These are phyloP conservation scores for Fragaria ananassa DNA, from an alignment of 306 rosid genomes.

Conservation along the genomic window DNA sequence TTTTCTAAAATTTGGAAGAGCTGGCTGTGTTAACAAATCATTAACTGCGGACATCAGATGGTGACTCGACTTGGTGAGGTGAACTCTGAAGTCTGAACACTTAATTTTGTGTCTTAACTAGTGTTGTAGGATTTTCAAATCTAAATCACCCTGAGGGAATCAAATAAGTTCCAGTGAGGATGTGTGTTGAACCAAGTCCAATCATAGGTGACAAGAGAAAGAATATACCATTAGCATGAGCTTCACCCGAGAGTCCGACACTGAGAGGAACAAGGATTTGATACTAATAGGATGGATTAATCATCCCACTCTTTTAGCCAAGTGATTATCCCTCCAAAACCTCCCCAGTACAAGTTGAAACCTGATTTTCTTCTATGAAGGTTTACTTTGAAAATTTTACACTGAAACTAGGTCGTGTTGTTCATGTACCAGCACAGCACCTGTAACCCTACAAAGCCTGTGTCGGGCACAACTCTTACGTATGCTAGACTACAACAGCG, in stretches of 20 bases:
- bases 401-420: background rate
- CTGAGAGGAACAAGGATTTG: background rate
- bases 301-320: background rate
- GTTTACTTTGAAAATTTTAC: background rate
- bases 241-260: too few relatives aligned
- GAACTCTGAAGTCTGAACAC: background rate
- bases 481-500: background rate
- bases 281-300: background rate
- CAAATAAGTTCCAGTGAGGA: conserved; percentile 1
- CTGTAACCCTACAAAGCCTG: background rate
- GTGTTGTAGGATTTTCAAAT: background rate
- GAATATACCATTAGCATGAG: background rate
- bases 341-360: background rate
- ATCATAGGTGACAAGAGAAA: background rate
- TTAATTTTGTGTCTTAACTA: background rate
- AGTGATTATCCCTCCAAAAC: background rate
- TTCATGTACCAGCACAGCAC: background rate
- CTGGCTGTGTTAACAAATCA: background rate
- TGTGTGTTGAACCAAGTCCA: background rate
- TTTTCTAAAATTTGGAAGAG: background rate
- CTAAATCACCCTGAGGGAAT: background rate
- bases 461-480: background rate
- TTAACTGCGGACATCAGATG: background rate
- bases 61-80: background rate
- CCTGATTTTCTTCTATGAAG: background rate